Conservation (phyloP, 179 eudicot species). For the Camellia oleifera region DNA sequence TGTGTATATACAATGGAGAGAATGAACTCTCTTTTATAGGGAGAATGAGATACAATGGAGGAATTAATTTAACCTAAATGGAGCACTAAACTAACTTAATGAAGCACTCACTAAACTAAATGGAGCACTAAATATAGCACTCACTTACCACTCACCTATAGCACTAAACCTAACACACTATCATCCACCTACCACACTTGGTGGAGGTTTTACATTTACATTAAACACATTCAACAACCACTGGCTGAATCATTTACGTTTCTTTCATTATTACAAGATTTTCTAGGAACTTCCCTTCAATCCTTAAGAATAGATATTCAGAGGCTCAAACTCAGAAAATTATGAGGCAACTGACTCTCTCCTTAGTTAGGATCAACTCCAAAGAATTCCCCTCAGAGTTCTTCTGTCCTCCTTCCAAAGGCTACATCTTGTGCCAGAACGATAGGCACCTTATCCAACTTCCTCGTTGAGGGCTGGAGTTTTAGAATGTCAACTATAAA, state of each 20-base stretch:
- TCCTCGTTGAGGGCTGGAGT: not conserved
- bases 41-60: too few relatives aligned
- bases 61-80: too few relatives aligned
- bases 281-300: not conserved
- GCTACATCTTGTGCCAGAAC: not conserved
- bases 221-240: not conserved
- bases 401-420: not conserved
- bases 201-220: too few relatives aligned
- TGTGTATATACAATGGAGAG: too few relatives aligned
- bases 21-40: too few relatives aligned
- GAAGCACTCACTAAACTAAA: too few relatives aligned
- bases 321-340: too few relatives aligned
- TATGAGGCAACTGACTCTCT: not conserved
- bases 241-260: not conserved
- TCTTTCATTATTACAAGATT: not conserved
- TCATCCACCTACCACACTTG: too few relatives aligned
- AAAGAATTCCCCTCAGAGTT: not conserved
- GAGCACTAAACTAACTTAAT: too few relatives aligned
- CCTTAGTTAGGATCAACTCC: not conserved
- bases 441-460: not conserved
- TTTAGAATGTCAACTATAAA: not conserved
- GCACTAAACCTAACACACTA: too few relatives aligned
- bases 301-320: not conserved
- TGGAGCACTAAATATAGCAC: too few relatives aligned
- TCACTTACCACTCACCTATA: too few relatives aligned